These are phyloP conservation scores for Nannochloropsis gaditana DNA, from an alignment of 108 stramenopile species.

Conservation along the genomic window DNA sequence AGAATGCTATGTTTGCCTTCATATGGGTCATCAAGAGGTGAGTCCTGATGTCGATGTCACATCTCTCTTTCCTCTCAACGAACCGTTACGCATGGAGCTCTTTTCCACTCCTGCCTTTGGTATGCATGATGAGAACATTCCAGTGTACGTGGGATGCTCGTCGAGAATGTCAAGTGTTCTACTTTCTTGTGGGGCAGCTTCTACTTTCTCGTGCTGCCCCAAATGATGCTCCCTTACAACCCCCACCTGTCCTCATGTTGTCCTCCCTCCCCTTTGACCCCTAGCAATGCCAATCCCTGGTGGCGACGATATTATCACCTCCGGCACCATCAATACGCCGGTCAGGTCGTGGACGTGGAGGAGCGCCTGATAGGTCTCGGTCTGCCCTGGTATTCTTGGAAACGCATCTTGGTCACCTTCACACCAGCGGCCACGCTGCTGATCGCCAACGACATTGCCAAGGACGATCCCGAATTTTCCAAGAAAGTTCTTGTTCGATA, in stretches of 20 bases:
- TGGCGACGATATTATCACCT: slow-evolving; percentile 13
- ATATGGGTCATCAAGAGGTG: slow-evolving; percentile 3
- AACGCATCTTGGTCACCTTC: background rate
- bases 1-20: background rate
- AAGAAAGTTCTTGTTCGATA: background rate
- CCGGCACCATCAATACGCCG: background rate
- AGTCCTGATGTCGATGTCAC: background rate
- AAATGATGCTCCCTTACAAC: background rate
- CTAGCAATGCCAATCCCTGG: slow-evolving; percentile 19
- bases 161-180: too few species aligned
- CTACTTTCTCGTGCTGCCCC: too few species aligned
- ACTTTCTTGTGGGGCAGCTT: too few species aligned
- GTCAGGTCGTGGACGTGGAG: background rate
- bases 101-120: too few species aligned
- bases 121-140: too few species aligned
- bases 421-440: background rate
- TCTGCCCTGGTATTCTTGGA: background rate
- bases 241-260: background rate
- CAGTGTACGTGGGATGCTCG: too few species aligned
- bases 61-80: background rate
- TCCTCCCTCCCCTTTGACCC: background rate
- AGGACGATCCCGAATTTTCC: background rate
- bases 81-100: too few species aligned
- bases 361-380: slow-evolving; percentile 2
- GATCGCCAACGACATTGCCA: slow-evolving; percentile 10